Base-by-base conservation (phyloP, 2,329 filamentous ascomycete genomes). In the Trichothecium sympodiale region DNA sequence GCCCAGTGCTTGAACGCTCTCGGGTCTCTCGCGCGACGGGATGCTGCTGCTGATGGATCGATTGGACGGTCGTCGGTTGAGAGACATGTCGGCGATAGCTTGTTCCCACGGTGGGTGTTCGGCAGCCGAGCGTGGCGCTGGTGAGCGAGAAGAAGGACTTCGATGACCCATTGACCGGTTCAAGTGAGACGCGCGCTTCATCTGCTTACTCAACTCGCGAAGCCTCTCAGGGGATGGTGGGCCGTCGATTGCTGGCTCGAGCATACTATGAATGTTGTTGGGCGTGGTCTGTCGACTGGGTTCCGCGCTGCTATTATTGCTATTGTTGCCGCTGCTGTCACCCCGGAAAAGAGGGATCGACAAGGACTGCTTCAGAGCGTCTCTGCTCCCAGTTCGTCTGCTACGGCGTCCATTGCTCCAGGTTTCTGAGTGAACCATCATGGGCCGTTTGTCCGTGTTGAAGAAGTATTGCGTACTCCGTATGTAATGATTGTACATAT, bases 141-240 rank as follows among this genome's bases (percentile, higher is more conserved):
- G 20, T 5, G 71, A 69, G 13, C 64, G 64, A n/a, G 73, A 76
- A 8, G 72, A 74, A 23, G 61, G 61, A 23, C 66, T 43, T 31
- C 49, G 53, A 33, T 59, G 54, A 25, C 50, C 46, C 28, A 43
- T 41, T 10, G 48, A 45, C 17, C 51, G 48, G 38, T 55, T 53
- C 30, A 58, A 44, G 35, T 62, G 58, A 17, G 72, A 71, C 17
- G 64, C 61, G 48, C 65, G 62, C 52, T 67, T 74, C 64, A 75
- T 67, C 54, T 77, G 69, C 51, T 69, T 68, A 51, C 62, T 75
- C 35, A 77, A 60, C 39, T 70, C 70, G 44, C 74, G 68, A 45
- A 77, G 65, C 41, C 65, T 65, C 46, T 74, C 68, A 18, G 75
- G 71, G 25, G 74, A 79, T 1, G 74, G 73, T 29, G 74, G 74